These are phyloP conservation scores for Yarrowia sp. DNA, from an alignment of 805 yeast genomes.

Conservation along the genomic window DNA sequence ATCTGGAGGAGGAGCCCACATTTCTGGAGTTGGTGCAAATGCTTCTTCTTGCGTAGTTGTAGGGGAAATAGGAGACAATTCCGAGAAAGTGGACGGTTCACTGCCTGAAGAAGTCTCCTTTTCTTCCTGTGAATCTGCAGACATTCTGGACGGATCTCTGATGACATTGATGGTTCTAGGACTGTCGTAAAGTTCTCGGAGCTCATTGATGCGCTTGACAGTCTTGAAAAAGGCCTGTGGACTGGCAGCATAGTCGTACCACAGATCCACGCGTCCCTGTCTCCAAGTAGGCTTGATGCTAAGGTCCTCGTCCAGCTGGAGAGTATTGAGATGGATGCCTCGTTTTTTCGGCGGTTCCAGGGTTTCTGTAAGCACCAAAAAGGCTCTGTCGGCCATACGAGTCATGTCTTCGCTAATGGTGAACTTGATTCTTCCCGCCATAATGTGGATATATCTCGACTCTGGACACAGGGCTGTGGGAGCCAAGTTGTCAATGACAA, in stretches of 20 bases:
- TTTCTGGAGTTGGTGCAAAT: background rate
- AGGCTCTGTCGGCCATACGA: background rate
- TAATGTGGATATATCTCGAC: background rate
- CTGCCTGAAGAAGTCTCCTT: background rate
- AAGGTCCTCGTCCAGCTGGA: background rate
- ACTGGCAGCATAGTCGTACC: background rate
- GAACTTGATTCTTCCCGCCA: background rate
- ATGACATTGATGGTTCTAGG: background rate
- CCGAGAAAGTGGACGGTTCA: background rate
- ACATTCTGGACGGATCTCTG: background rate
- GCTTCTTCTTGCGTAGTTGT: background rate
- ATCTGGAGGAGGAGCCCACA: background rate
- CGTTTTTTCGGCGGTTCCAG: background rate
- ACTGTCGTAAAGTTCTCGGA: background rate
- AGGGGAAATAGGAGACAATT: background rate
- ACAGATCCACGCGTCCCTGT: background rate
- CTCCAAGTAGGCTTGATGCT: slow-evolving; percentile 15
- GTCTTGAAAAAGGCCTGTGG: slow-evolving; percentile 11
- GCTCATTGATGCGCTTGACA: background rate
- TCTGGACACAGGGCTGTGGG: background rate
- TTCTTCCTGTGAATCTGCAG: background rate
- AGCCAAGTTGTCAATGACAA: background rate
- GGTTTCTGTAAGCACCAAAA: slow-evolving; percentile 2
- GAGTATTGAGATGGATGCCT: background rate
- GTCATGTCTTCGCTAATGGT: slow-evolving; percentile 5